Conservation (phyloP, 495 filamentous ascomycete species). For the Annulohypoxylon moriforme region DNA sequence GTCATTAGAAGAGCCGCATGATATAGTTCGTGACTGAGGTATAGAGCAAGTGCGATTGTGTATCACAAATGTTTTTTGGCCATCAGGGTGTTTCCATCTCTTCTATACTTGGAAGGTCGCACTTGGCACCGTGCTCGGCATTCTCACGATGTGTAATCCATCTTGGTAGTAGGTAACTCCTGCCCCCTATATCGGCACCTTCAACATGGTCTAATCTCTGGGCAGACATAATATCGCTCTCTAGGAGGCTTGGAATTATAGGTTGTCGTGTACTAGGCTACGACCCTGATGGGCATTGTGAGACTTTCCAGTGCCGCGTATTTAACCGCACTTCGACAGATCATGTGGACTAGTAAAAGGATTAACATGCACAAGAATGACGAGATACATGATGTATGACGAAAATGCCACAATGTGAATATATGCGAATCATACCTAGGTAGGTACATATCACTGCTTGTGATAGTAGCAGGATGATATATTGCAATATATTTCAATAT, state of each 20-base stretch:
- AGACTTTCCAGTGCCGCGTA: background rate
- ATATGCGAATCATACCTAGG: background rate
- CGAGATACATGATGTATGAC: background rate
- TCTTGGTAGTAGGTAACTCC: background rate
- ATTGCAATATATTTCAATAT: too few species aligned
- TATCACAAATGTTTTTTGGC: constrained; percentile 6
- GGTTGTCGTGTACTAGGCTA: background rate
- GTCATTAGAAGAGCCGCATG: constrained; percentile 24
- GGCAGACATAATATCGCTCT: constrained; percentile 6
- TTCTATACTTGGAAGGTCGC: constrained; percentile 17
- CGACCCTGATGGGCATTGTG: constrained; percentile 31
- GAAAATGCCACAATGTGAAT: background rate
- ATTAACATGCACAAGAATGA: background rate
- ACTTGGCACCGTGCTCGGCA: constrained; percentile 2
- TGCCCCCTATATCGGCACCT: constrained; percentile 16
- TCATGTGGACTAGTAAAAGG: background rate
- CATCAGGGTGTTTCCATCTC: constrained; percentile 29
- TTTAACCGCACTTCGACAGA: constrained; percentile 17
- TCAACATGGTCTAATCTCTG: constrained; percentile 11
- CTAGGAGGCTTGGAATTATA: background rate
- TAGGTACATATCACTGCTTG: constrained; percentile 1
- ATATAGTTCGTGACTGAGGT: constrained; percentile 12
- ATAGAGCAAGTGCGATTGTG: background rate
- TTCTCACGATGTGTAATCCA: constrained; percentile 7
- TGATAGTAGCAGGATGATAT: background rate